phyloP scores from a whole-genome alignment of 768 basidiomycete genomes.

The Tricholoma bakamatsutake region DNA sequence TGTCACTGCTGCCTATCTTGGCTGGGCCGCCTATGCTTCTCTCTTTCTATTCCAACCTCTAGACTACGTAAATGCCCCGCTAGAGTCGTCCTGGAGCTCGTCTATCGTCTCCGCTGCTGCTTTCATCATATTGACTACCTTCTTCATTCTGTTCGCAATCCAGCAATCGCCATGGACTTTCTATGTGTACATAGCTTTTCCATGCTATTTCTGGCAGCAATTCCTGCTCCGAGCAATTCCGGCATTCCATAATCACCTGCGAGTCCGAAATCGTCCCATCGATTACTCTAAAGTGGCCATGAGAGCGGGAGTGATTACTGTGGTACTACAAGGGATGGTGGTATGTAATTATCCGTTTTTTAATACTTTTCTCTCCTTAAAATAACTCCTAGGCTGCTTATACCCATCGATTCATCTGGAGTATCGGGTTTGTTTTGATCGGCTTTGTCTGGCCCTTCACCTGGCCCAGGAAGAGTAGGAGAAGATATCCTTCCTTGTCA shows the following conservation, averaged over 20 bases:
- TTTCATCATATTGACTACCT: conserved; percentile 24
- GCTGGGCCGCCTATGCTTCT: conserved; percentile 70
- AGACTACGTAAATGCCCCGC: conserved; percentile 10
- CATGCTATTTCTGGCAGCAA: conserved; percentile 71
- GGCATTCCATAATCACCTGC: conserved; percentile 5
- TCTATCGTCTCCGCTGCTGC: conserved; percentile 14
- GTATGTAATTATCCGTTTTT: conserved; percentile 26
- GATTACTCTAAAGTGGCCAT: conserved; percentile 15
- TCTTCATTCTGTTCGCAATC: conserved; percentile 48
- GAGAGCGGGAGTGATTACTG: conserved; percentile 28
- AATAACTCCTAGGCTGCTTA: conserved; percentile 51
- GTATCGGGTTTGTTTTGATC: conserved; percentile 52
- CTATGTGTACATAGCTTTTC: conserved; percentile 71
- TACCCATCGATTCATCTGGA: conserved; percentile 67
- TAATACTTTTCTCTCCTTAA: neutral
- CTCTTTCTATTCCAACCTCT: conserved; percentile 47
- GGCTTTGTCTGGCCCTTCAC: conserved; percentile 62
- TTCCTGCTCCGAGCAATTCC: conserved; percentile 30
- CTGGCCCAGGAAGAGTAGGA: conserved; percentile 36
- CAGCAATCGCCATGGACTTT: conserved; percentile 68
- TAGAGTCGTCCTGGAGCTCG: neutral
- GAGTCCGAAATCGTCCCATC: neutral
- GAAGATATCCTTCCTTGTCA: conserved; percentile 19
- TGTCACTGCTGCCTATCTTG: conserved; percentile 66
- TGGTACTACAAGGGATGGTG: conserved; percentile 63